A percentile compares a stretch with the other conserved stretches of the same genome.
phyloP scores from a whole-genome alignment of 192 early-diverging fungal species.

The Dimargaris xerosporica region DNA sequence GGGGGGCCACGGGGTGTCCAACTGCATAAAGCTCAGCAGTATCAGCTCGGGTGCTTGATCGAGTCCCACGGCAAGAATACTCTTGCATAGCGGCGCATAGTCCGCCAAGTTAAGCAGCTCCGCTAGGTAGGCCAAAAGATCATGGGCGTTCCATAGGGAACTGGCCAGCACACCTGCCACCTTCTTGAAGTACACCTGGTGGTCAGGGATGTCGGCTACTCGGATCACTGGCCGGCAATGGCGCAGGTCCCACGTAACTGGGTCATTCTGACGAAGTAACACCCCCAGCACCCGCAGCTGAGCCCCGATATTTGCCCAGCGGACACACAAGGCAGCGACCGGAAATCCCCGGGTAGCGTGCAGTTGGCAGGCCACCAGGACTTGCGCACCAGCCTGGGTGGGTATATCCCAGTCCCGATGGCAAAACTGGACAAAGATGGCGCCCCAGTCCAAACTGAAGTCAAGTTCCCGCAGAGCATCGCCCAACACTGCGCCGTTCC shows the following conservation, averaged over 20 bases:
- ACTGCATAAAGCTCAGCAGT: constrained; percentile 29
- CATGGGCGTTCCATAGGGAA: constrained; percentile 31
- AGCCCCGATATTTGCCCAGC: background rate
- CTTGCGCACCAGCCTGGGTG: background rate
- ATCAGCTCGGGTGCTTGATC: constrained; percentile 35
- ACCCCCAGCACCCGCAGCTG: background rate
- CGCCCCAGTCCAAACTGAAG: background rate
- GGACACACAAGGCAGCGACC: constrained; percentile 6
- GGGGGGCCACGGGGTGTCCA: constrained; percentile 10
- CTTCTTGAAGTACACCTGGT: background rate
- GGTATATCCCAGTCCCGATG: background rate
- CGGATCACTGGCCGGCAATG: background rate
- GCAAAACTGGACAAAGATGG: background rate
- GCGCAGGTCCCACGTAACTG: background rate
- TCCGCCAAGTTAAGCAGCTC: constrained; percentile 10
- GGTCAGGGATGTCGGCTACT: background rate
- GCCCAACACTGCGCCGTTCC: constrained; percentile 1
- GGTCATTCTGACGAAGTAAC: background rate
- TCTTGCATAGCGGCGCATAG: constrained; percentile 14
- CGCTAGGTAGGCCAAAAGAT: constrained; percentile 25
- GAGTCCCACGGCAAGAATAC: constrained; percentile 24
- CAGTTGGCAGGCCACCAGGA: background rate
- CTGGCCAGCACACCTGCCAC: constrained; percentile 8
- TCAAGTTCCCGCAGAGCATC: background rate
- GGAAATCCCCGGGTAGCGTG: constrained; percentile 1